These are phyloP conservation scores for Rhodotorula kratochvilovae DNA, from an alignment of 768 basidiomycete genomes.

Conservation along the genomic window DNA sequence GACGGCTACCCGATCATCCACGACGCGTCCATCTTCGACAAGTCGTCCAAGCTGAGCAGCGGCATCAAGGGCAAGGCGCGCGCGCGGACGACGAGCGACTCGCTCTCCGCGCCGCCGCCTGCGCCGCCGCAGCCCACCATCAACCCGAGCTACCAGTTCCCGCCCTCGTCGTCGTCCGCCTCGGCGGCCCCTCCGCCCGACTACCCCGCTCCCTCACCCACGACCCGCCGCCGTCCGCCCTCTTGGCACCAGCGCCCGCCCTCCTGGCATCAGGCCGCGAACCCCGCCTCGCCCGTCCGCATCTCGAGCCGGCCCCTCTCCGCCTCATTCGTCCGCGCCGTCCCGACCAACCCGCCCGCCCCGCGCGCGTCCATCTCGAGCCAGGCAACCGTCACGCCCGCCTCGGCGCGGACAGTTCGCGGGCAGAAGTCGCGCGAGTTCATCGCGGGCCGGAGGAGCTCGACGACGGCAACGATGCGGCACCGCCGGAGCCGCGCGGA, in stretches of 20 bases:
- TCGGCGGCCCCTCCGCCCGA: neutral
- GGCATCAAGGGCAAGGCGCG: conserved; percentile 12
- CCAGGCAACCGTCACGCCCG: neutral
- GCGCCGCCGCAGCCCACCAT: neutral
- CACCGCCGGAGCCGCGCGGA: conserved; percentile 10
- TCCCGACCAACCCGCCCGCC: conserved; percentile 21
- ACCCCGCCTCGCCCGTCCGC: conserved; percentile 7
- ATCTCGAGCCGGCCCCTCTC: neutral
- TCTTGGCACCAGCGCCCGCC: neutral
- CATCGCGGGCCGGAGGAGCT: conserved; percentile 4
- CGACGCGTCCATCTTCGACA: conserved; percentile 2
- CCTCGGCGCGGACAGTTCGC: neutral
- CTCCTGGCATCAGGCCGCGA: neutral
- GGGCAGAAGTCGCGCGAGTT: conserved; percentile 21
- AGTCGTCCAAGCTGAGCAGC: neutral
- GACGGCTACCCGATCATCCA: conserved; percentile 29
- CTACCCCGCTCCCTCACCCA: neutral
- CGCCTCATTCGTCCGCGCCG: conserved; percentile 9
- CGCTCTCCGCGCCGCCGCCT: neutral
- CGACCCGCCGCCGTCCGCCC: neutral
- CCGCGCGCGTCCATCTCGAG: conserved; percentile 6
- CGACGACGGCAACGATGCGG: neutral
- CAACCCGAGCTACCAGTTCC: neutral
- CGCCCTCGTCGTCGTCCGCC: neutral
- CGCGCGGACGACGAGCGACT: neutral